Evolutionary conservation across 1,284 basidiomycete species (phyloP).

Genomic region (Acaromyces ingoldii): DNA sequence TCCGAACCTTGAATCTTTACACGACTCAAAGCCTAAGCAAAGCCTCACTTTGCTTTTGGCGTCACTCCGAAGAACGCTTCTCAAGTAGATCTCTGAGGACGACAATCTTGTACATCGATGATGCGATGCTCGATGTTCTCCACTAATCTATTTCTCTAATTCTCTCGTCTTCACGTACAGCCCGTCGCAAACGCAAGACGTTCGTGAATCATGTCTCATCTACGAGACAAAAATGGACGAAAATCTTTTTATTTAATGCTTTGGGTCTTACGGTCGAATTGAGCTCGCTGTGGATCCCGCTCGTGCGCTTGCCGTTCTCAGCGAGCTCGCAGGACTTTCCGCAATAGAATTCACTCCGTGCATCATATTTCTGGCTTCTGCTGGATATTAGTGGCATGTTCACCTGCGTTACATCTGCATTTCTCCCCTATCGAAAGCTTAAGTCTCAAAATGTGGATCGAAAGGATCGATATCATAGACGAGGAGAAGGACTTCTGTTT

Average conservation of each 20-base stretch:
- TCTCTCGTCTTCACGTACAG: neutral
- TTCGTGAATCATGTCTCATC: neutral
- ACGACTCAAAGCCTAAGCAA: slow-evolving; percentile 1
- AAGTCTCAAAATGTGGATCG: no score
- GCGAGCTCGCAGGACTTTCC: neutral
- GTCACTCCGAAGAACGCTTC: neutral
- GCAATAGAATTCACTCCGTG: neutral
- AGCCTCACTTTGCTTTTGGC: slow-evolving; percentile 1
- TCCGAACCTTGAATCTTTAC: neutral
- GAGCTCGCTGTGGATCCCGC: neutral
- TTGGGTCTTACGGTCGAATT: neutral
- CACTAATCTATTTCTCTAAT: neutral
- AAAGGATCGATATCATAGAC: no score
- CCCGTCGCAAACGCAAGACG: neutral
- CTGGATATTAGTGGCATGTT: neutral
- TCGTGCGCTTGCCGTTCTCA: neutral
- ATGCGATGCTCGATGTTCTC: neutral
- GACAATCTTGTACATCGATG: no score
- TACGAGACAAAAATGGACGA: neutral
- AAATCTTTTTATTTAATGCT: neutral
- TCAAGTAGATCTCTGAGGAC: neutral
- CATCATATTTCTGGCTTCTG: neutral
- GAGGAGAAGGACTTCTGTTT: no score
- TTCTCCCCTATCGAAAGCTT: no score
- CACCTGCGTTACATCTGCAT: neutral